Conservation (phyloP, 2,329 filamentous ascomycete species). For the Shiraia sp. region DNA sequence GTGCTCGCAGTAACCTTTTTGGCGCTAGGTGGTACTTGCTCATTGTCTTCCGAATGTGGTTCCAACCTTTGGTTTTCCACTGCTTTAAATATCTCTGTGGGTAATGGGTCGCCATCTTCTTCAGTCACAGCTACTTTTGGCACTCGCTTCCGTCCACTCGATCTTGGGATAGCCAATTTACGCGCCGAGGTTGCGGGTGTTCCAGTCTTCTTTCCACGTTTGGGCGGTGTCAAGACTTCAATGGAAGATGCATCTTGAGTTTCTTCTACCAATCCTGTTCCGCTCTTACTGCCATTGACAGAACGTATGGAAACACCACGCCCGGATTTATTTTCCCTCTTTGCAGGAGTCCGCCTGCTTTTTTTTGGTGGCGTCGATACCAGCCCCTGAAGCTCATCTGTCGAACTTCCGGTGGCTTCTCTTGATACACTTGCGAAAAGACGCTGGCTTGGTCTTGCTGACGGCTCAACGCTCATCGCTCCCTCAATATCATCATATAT, state of each 20-base stretch:
- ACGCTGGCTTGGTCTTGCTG: slow-evolving; percentile 6
- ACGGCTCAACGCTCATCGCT: slow-evolving; percentile 37
- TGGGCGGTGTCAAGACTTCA: slow-evolving; percentile 15
- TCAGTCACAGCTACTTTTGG: neutral
- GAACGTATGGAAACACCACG: slow-evolving; percentile 12
- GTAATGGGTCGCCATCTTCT: slow-evolving; percentile 16
- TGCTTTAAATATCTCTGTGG: slow-evolving; percentile 15
- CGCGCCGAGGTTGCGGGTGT: slow-evolving; percentile 17
- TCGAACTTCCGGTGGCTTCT: slow-evolving; percentile 9
- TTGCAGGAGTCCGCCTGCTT: slow-evolving; percentile 9
- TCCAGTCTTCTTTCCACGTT: slow-evolving; percentile 9
- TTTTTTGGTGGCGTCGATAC: slow-evolving; percentile 22
- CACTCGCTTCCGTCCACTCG: slow-evolving; percentile 10
- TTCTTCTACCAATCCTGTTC: slow-evolving; percentile 12
- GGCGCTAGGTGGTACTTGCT: slow-evolving; percentile 13
- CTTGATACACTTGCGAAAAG: slow-evolving; percentile 11
- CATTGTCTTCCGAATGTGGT: slow-evolving; percentile 27
- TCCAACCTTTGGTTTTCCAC: slow-evolving; percentile 7
- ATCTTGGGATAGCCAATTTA: slow-evolving; percentile 13
- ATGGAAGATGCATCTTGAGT: slow-evolving; percentile 23
- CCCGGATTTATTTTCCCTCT: slow-evolving; percentile 20
- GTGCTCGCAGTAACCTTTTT: slow-evolving; percentile 17
- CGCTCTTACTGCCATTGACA: slow-evolving; percentile 15
- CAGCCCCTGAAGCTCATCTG: slow-evolving; percentile 17
- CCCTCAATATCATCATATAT: slow-evolving; percentile 52